Evolutionary conservation across 2,329 filamentous ascomycete genomes (phyloP), one percentile per base, ranked within the genome.

Genomic region (Aspergillus quadricinctus): DNA sequence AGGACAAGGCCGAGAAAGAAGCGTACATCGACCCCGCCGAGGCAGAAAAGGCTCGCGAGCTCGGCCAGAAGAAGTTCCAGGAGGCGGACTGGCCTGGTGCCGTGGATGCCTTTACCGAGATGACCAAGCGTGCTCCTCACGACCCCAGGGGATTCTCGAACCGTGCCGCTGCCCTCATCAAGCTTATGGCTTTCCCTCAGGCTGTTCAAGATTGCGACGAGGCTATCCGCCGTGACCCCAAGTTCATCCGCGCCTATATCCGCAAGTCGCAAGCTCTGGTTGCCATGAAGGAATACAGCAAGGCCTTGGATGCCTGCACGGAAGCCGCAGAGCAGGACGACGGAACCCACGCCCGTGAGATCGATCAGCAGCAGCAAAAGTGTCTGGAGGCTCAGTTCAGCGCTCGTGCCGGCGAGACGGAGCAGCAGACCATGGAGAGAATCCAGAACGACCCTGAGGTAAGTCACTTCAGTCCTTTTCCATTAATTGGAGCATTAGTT

Each of bases 221-320:
- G 64, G 94, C 94, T 48, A 95, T 96, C 78, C 89, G 91, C 83
- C 89, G 88, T 66, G 94, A 99, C 68, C 83, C 89, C 56, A 88
- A 88, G 70, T 99, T 99, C 76, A 93, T 97, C 77, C 87, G 93
- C 55, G 94, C 94, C 7, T 97, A 97, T 76, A 88, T 99, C 67
- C 88, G 94, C 72, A 97, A 97, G 81, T 92, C 92, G 0, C 92
- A 97, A 78, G 91, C 92, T 45, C 90, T 93, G 75, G 92, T 94
- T 65, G 92, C 92, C 67, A 99, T 99, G 94, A 90, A 94, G 75
- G 93, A 99, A 76, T 97, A 96, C 81, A 96, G 88, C 75, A 93
- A 92, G 75, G 95, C 90, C 71, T 81, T 97, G 57, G 94, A 99
- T 71, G 89, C 88, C 7, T 96, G 92, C 78, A 85, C 85, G 41